Conservation (phyloP, 176 grass and related monocot genomes). For the Paspalum vaginatum region DNA sequence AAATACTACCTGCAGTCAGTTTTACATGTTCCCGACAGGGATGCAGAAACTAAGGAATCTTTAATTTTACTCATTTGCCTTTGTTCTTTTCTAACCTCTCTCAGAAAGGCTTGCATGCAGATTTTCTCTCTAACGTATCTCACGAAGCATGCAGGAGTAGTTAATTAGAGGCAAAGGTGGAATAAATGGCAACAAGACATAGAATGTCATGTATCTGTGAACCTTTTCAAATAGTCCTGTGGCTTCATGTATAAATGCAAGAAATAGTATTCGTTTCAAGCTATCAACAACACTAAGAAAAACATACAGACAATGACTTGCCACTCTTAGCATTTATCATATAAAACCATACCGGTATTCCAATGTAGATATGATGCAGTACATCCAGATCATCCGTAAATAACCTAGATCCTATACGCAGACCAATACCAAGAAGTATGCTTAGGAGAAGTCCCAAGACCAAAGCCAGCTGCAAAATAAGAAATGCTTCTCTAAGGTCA, state of each 20-base stretch:
- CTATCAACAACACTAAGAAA: not conserved
- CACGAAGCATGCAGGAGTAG: not conserved
- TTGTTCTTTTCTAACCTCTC: not conserved
- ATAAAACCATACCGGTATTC: slow-evolving; percentile 68
- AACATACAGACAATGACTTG: slow-evolving; percentile 18
- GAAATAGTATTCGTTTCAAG: not conserved
- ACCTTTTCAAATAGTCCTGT: not conserved
- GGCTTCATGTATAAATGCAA: not conserved
- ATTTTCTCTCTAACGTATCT: not conserved
- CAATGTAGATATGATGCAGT: slow-evolving; percentile 61
- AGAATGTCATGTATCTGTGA: not conserved
- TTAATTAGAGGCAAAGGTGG: not conserved
- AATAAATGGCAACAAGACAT: not conserved
- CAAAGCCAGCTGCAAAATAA: slow-evolving; percentile 62
- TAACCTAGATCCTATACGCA: slow-evolving; percentile 65
- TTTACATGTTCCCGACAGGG: not conserved
- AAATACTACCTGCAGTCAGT: not conserved
- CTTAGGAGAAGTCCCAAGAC: slow-evolving; percentile 66
- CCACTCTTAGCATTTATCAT: not conserved
- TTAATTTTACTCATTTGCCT: not conserved
- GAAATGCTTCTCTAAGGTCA: not conserved
- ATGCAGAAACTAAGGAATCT: not conserved
- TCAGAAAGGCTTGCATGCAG: not conserved
- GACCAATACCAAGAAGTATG: slow-evolving; percentile 64
- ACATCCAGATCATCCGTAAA: slow-evolving; percentile 71